Conservation (phyloP, 805 yeast genomes). For the Clavispora carvajalis region DNA sequence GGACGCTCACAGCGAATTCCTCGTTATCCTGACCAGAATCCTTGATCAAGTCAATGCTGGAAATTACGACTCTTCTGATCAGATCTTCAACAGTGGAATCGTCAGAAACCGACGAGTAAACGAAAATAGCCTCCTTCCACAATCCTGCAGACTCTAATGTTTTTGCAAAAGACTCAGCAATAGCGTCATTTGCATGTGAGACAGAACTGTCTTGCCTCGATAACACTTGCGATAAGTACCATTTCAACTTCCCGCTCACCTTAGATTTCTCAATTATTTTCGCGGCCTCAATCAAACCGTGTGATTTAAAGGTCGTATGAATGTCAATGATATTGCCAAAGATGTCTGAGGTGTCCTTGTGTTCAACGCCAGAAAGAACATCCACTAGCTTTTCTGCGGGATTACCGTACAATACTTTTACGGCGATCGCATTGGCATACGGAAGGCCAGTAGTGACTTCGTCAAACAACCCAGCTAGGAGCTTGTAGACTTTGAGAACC, state of each 20-base stretch:
- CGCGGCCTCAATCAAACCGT: slow-evolving; percentile 6
- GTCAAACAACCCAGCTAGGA: slow-evolving; percentile 51
- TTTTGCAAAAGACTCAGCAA: slow-evolving; percentile 39
- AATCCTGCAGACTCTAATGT: slow-evolving; percentile 42
- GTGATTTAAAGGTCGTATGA: slow-evolving; percentile 7
- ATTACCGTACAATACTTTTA: slow-evolving; percentile 62
- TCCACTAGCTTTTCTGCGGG: slow-evolving; percentile 8
- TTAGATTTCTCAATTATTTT: slow-evolving; percentile 5
- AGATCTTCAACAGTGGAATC: slow-evolving; percentile 40
- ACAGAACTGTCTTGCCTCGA: slow-evolving; percentile 4
- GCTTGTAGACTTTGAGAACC: slow-evolving; percentile 55
- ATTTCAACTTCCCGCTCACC: slow-evolving; percentile 39
- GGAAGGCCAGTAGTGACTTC: slow-evolving; percentile 44
- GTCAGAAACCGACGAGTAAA: slow-evolving; percentile 50
- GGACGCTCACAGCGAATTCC: slow-evolving; percentile 28
- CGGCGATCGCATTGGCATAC: slow-evolving; percentile 61
- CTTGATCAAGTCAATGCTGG: slow-evolving; percentile 27
- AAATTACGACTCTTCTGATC: slow-evolving; percentile 34
- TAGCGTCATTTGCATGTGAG: slow-evolving; percentile 19
- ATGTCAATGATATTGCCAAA: slow-evolving; percentile 15
- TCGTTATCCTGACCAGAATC: slow-evolving; percentile 20
- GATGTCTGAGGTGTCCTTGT: not conserved
- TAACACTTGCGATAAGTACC: slow-evolving; percentile 49
- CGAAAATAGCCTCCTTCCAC: slow-evolving; percentile 58
- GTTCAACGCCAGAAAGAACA: not conserved